Evolutionary conservation across 2,329 filamentous ascomycete species (phyloP).

Genomic region (Nemania sp.): DNA sequence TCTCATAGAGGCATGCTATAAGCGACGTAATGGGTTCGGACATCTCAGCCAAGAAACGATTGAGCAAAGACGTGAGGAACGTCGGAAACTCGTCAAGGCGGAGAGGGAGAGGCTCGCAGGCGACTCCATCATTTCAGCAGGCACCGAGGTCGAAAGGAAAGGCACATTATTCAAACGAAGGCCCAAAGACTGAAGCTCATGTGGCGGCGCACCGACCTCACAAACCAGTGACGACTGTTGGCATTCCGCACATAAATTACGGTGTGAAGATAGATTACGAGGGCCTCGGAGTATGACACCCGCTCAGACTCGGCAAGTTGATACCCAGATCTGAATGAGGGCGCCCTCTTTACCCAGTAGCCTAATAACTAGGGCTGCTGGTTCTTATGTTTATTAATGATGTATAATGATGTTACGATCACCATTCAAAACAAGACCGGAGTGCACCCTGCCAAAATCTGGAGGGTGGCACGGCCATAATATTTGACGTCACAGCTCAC

Average conservation of each 20-base stretch:
- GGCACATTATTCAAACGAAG: conserved; percentile 50
- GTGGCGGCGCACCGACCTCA: conserved; percentile 28
- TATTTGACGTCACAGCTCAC: not conserved
- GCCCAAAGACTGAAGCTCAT: conserved; percentile 38
- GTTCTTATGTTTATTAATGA: conserved; percentile 8
- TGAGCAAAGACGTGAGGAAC: conserved; percentile 72
- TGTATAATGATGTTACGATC: conserved; percentile 21
- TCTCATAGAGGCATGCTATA: conserved; percentile 82
- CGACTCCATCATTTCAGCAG: conserved; percentile 40
- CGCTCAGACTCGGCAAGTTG: not conserved
- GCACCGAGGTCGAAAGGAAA: conserved; percentile 45
- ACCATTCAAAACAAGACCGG: conserved; percentile 7
- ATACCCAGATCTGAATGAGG: not conserved
- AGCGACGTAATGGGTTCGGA: conserved; percentile 76
- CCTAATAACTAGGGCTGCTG: not conserved
- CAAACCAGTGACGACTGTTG: not conserved
- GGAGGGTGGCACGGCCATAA: not conserved
- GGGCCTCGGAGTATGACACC: not conserved
- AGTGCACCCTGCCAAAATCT: not conserved
- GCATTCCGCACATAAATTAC: not conserved
- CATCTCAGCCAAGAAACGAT: conserved; percentile 81
- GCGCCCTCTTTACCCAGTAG: not conserved
- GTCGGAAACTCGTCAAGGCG: conserved; percentile 56
- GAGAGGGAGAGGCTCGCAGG: conserved; percentile 46
- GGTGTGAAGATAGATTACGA: not conserved